Evolutionary conservation across 176 grass and related monocot species (phyloP).

Genomic region (Tuctoria greenei): DNA sequence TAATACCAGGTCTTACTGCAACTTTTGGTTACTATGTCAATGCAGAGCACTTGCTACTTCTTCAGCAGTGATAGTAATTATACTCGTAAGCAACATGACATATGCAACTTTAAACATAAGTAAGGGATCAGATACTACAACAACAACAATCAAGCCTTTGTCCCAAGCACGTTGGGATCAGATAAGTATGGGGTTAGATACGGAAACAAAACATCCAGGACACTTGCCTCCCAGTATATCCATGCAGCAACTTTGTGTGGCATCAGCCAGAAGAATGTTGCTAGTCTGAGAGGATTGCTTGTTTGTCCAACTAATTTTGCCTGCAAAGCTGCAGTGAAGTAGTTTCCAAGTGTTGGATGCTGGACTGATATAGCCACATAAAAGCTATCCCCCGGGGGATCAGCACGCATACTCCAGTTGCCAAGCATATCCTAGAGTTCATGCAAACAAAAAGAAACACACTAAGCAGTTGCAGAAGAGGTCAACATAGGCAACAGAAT

Average conservation of each 20-base stretch:
- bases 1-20: too few species aligned
- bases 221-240: slow-evolving; percentile 92
- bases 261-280: slow-evolving; percentile 91
- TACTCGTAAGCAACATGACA: background rate
- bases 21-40: background rate
- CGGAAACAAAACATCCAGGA: background rate
- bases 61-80: background rate
- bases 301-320: slow-evolving; percentile 57
- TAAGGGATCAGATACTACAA: too few species aligned
- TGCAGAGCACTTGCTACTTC: background rate
- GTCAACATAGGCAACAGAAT: background rate
- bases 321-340: slow-evolving; percentile 74
- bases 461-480: slow-evolving; percentile 19
- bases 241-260: slow-evolving; percentile 86
- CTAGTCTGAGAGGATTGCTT: slow-evolving; percentile 43
- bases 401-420: slow-evolving; percentile 70
- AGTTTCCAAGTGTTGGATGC: slow-evolving; percentile 81
- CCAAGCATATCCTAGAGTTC: slow-evolving; percentile 78
- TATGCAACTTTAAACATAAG: background rate
- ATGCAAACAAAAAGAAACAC: slow-evolving; percentile 21
- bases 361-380: slow-evolving; percentile 77
- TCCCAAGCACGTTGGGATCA: too few species aligned
- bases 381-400: slow-evolving; percentile 61
- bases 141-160: too few species aligned
- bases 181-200: background rate